Evolutionary conservation across 1,284 basidiomycete genomes (phyloP).

Genomic region (Marasmius fiardii): DNA sequence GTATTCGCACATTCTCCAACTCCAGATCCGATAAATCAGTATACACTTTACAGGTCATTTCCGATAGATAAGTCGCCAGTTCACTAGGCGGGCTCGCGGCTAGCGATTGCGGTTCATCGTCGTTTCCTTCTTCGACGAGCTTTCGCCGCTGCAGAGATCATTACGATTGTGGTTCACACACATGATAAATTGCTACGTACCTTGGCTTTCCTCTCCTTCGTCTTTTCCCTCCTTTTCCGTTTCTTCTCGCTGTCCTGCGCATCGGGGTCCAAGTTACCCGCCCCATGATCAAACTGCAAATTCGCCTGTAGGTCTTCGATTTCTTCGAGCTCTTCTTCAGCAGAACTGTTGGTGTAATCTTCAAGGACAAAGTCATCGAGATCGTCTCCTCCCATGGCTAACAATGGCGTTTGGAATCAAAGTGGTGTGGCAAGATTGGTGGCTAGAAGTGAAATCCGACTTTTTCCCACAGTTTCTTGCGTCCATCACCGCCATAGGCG

Average conservation of each 20-base stretch:
- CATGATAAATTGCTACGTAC: constrained; percentile 27
- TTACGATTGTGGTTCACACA: not conserved
- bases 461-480: too few species aligned
- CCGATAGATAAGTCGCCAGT: constrained; percentile 57
- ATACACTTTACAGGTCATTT: constrained; percentile 63
- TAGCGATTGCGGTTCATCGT: constrained; percentile 41
- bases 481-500: too few species aligned
- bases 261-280: constrained; percentile 14
- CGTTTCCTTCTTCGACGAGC: constrained; percentile 42
- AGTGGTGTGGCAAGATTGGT: not conserved
- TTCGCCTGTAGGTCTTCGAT: constrained; percentile 25
- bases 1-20: constrained; percentile 68
- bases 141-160: constrained; percentile 52
- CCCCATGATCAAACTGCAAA: constrained; percentile 18
- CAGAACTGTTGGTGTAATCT: constrained; percentile 60
- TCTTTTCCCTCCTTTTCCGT: constrained; percentile 67
- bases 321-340: constrained; percentile 43
- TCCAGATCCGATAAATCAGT: constrained; percentile 66
- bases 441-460: too few species aligned
- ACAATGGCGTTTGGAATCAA: not conserved
- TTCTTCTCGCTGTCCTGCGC: constrained; percentile 45
- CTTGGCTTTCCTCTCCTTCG: constrained; percentile 65
- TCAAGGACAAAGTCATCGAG: constrained; percentile 77
- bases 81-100: constrained; percentile 52
- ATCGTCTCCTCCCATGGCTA: constrained; percentile 59